Base-by-base conservation (phyloP, 2,329 filamentous ascomycete genomes). In the Aspergillus chevalieri region DNA sequence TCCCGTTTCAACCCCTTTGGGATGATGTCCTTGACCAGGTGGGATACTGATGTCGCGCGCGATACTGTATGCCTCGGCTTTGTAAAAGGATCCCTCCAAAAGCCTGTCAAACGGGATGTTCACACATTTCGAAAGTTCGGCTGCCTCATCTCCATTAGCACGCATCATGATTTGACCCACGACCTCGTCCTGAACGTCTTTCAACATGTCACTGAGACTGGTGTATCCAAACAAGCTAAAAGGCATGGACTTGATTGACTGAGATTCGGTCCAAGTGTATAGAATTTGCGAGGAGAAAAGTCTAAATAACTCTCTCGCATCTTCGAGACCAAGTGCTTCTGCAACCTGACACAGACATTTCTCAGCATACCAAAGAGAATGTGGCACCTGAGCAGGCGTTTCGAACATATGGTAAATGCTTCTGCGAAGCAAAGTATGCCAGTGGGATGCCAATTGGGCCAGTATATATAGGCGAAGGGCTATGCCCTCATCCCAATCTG, bases 391-490 rank as follows among this genome's bases (percentile, higher is more conserved):
- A 1, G 87, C 89, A 1, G 91, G 87, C 0, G 86, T 89, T 66
- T 97, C 93, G 59, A 97, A 95, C 19, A 97, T 90, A 66, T 93
- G 87, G 65, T 96, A 98, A 15, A 95, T 87, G 56, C 89, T 90
- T 55, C 87, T 83, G 46, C 91, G 85, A 41, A 96, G 77, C 17
- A 97, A 76, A 0, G 91, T 95, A 51, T 89, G 84, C 88, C 92
- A 97, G 46, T 77, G 74, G 26, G 89, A 87, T 21, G 87, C 93
- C 50, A 98, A 73, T 48, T 83, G 83, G 1, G 86, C 82, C 9
- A 97, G 73, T 7, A 89, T 81, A 53, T 87, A 81, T 2, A 97
- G 73, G 5, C 93, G 84, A 55, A 95, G 80, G 0, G 89, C 88
- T 57, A 97, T 92, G 0, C 90, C 92, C 67, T 96, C 91, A 10